A percentile compares a stretch with the other conserved stretches of the same genome.
These are phyloP conservation scores for Microcyclospora tardicrescens DNA, from an alignment of 2,329 filamentous ascomycete genomes.

Conservation along the genomic window DNA sequence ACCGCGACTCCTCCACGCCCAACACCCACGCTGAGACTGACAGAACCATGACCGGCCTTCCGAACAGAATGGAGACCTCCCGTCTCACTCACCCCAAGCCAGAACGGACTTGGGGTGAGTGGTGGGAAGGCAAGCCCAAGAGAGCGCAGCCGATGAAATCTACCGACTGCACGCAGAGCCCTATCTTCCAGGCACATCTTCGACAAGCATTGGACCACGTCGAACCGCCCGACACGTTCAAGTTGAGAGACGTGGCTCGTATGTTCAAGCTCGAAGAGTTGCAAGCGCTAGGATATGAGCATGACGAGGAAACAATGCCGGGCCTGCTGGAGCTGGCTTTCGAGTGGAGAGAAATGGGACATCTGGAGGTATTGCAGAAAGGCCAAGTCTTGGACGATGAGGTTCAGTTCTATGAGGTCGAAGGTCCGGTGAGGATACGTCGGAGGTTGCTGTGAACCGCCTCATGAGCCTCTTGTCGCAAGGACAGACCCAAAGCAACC, in stretches of 20 bases:
- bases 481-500: too few species aligned
- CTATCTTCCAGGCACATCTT: constrained; percentile 14
- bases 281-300: constrained; percentile 18
- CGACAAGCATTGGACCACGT: constrained; percentile 17
- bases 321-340: constrained; percentile 32
- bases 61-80: too few species aligned
- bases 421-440: constrained; percentile 33
- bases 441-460: constrained; percentile 1
- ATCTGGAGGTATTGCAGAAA: constrained; percentile 37
- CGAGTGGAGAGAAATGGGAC: constrained; percentile 30
- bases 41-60: too few species aligned
- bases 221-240: constrained; percentile 36
- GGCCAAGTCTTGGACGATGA: constrained; percentile 28
- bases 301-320: constrained; percentile 36
- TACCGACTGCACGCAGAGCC: constrained; percentile 15
- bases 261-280: constrained; percentile 30
- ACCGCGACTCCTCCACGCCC: too few species aligned
- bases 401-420: constrained; percentile 26
- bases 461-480: too few species aligned
- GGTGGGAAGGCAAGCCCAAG: background rate
- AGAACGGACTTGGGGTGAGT: background rate
- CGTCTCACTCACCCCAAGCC: background rate
- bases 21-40: too few species aligned
- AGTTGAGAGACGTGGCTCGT: constrained; percentile 37
- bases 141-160: constrained; percentile 6